phyloP scores from a whole-genome alignment of 2,329 filamentous ascomycete species.

The Triangularia setosa region DNA sequence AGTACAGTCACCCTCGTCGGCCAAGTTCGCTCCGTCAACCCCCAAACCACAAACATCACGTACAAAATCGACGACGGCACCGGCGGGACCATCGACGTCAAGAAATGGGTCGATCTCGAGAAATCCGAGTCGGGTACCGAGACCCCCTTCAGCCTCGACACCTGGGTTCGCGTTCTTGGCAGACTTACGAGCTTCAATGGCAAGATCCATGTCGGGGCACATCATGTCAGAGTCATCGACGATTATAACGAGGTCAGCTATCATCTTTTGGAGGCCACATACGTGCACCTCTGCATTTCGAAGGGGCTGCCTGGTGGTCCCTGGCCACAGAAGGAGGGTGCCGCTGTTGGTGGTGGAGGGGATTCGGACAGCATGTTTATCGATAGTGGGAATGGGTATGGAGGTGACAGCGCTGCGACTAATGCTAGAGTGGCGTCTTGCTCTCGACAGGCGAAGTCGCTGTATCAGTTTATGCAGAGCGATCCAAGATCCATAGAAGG shows the following conservation, averaged over 20 bases:
- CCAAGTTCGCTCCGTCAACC: constrained; percentile 81
- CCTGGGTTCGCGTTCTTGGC: constrained; percentile 83
- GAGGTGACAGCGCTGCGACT: constrained; percentile 34
- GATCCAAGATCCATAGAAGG: constrained; percentile 75
- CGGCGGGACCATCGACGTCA: constrained; percentile 76
- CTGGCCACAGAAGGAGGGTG: constrained; percentile 18
- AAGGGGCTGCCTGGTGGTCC: constrained; percentile 54
- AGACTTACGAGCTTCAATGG: constrained; percentile 79
- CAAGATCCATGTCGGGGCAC: constrained; percentile 75
- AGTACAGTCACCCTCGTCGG: constrained; percentile 81
- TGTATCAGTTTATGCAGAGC: constrained; percentile 67
- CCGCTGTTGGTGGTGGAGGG: constrained; percentile 33
- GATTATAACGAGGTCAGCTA: constrained; percentile 93
- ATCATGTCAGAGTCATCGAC: constrained; percentile 72
- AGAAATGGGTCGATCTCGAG: constrained; percentile 74
- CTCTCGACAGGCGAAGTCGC: constrained; percentile 57
- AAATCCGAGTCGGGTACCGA: constrained; percentile 44
- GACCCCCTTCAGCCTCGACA: constrained; percentile 61
- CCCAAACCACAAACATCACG: constrained; percentile 86
- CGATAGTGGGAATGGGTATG: constrained; percentile 36
- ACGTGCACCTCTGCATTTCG: constrained; percentile 80
- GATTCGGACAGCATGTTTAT: constrained; percentile 54
- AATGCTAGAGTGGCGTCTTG: constrained; percentile 43
- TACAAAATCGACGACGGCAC: constrained; percentile 96
- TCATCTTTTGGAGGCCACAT: constrained; percentile 85